A percentile compares a stretch with the other conserved stretches of the same genome.
phyloP scores from a whole-genome alignment of 2,329 filamentous ascomycete genomes.

The Cryphonectria carpinicola region DNA sequence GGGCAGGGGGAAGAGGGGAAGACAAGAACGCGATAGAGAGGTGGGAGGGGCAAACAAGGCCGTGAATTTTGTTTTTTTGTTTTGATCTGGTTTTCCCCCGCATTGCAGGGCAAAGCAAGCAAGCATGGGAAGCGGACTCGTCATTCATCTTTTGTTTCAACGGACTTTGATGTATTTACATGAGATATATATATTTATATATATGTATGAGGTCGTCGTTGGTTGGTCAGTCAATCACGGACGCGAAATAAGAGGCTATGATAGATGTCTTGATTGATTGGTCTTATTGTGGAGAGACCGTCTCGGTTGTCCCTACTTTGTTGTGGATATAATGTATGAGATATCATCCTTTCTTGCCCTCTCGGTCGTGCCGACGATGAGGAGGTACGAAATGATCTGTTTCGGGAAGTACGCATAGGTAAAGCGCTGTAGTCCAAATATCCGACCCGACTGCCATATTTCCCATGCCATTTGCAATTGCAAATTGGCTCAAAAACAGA shows the following conservation, averaged over 20 bases:
- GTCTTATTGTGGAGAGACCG: background rate
- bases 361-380: background rate
- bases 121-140: slow-evolving; percentile 9
- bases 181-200: slow-evolving; percentile 11
- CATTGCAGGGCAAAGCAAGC: slow-evolving; percentile 14
- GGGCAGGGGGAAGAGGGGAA: background rate
- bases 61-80: background rate
- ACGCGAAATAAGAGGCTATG: slow-evolving; percentile 24
- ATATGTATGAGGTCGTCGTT: slow-evolving; percentile 20
- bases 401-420: background rate
- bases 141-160: slow-evolving; percentile 21
- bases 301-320: background rate
- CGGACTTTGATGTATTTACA: slow-evolving; percentile 24
- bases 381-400: background rate
- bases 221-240: slow-evolving; percentile 11
- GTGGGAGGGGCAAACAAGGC: slow-evolving; percentile 4
- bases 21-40: background rate
- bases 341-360: background rate
- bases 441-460: background rate
- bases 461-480: background rate
- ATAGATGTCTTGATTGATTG: slow-evolving; percentile 14
- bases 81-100: slow-evolving; percentile 13
- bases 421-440: background rate
- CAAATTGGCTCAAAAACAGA: background rate
- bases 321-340: background rate